Conservation (phyloP, 176 grass and related monocot species). For the Thalia dealbata region DNA sequence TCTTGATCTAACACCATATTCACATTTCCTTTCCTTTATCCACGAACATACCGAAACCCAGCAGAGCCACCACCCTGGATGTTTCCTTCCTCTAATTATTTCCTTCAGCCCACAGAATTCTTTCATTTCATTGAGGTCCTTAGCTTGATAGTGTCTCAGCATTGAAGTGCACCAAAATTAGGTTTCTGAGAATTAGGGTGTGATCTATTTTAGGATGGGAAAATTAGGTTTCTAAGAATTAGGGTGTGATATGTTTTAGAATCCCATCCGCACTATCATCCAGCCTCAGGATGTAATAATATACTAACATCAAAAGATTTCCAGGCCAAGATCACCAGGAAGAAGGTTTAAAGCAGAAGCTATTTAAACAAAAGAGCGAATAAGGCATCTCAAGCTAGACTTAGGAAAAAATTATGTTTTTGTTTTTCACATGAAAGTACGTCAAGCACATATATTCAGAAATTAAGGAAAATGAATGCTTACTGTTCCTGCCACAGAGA, state of each 20-base stretch:
- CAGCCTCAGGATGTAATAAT: background rate
- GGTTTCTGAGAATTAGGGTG: too few relatives aligned
- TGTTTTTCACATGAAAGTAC: too few relatives aligned
- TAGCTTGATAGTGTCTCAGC: too few relatives aligned
- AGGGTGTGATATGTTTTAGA: background rate
- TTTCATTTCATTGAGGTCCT: too few relatives aligned
- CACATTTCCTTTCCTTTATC: background rate
- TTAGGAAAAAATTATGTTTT: background rate
- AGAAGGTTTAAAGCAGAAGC: background rate
- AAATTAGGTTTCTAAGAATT: background rate
- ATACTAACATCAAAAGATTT: background rate
- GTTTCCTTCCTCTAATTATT: background rate
- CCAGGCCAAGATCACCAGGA: background rate
- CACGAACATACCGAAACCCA: background rate
- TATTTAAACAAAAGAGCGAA: background rate
- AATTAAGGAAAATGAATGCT: constrained; percentile 9
- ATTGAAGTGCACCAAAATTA: too few relatives aligned
- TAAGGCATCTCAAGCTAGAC: background rate
- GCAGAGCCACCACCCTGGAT: background rate
- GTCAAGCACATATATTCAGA: background rate
- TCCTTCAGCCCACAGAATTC: too few relatives aligned
- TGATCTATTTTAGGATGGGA: too few relatives aligned
- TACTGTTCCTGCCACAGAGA: constrained; percentile 93
- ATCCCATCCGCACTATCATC: background rate
- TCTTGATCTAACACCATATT: too few relatives aligned